Base-by-base conservation (phyloP, 805 yeast genomes). In the Yarrowia hollandica region DNA sequence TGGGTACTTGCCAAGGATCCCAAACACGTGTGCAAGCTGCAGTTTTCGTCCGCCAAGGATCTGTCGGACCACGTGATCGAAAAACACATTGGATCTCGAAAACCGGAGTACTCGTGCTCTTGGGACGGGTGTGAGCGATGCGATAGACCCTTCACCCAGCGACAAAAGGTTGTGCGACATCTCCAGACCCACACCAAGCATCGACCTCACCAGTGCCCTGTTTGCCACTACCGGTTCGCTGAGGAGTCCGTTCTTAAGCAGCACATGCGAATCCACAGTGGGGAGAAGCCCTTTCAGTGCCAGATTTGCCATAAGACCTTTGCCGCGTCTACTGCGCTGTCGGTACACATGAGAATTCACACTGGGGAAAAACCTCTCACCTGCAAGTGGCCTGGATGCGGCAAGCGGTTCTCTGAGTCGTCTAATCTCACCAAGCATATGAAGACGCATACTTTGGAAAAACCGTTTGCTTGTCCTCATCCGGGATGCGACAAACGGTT, bases 381-480 rank as follows among this genome's bases (percentile, higher is more conserved):
- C 30, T 92, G 98, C 71, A 84, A 83, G 63, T 80, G 81, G 72
- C 89, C 88, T 0, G 85, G 88, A 1, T 92, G 99, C 70, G 85
- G 82, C 15, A 90, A 88, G 70, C 72, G 88, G 58, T 92, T 92
- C 68, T 85, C 92, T 61, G 98, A 94, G 71, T 84, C 92, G 48
- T 86, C 96, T 15, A 94, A 92, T 70, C 75, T 92, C 65, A 84
- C 88, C 18, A 92, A 92, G 67, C 99, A 92, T 70, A 79, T 89
- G 83, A 86, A 81, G 67, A 86, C 84, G 1, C 99, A 92, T 48
- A 55, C 60, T 14, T 44, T 48, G 37, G 58, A 54, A 28, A 44
- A 56, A 14, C 58, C 58, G 26, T 52, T 86, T 68, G 76, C 79
- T 28, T 91, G 98, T 75, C 84, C 82, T 19, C 58, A 52, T 52